Evolutionary conservation across 2,329 filamentous ascomycete species (phyloP).

Genomic region (Calonectria multiphialidica): DNA sequence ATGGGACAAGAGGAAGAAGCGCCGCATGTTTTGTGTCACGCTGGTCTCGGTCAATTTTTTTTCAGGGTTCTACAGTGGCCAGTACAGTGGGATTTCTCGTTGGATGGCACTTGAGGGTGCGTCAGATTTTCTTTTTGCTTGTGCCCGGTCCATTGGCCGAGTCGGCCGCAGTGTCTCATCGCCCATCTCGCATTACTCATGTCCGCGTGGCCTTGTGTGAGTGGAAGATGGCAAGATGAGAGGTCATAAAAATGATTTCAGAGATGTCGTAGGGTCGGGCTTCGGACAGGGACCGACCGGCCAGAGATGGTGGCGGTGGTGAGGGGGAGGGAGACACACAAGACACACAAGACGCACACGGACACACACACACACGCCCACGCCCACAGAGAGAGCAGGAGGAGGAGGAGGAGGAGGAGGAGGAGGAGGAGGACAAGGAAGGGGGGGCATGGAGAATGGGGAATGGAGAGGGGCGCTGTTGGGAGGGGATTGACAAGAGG

Average conservation of each 20-base stretch:
- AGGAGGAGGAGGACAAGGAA: too few relatives aligned
- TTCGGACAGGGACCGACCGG: conserved; percentile 8
- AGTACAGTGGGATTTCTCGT: background rate
- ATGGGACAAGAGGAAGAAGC: background rate
- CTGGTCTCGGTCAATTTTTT: background rate
- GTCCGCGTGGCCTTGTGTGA: conserved; percentile 8
- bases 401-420: too few relatives aligned
- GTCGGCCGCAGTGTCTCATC: conserved; percentile 6
- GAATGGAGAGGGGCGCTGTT: background rate
- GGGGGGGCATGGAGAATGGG: background rate
- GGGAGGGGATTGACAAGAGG: background rate
- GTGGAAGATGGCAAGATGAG: conserved; percentile 8
- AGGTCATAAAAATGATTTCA: background rate
- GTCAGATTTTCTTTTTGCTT: conserved; percentile 4
- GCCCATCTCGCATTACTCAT: conserved; percentile 7
- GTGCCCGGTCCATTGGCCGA: background rate
- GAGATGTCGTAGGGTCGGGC: background rate
- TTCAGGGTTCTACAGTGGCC: conserved; percentile 8
- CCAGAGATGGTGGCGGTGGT: background rate
- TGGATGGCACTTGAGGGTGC: background rate
- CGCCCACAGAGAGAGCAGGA: too few relatives aligned
- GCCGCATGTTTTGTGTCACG: conserved; percentile 16
- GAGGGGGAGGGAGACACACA: background rate
- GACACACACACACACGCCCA: too few relatives aligned
- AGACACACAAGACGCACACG: background rate